Conservation (phyloP, 441 rosid species). For the Adansonia madagascariensis region DNA sequence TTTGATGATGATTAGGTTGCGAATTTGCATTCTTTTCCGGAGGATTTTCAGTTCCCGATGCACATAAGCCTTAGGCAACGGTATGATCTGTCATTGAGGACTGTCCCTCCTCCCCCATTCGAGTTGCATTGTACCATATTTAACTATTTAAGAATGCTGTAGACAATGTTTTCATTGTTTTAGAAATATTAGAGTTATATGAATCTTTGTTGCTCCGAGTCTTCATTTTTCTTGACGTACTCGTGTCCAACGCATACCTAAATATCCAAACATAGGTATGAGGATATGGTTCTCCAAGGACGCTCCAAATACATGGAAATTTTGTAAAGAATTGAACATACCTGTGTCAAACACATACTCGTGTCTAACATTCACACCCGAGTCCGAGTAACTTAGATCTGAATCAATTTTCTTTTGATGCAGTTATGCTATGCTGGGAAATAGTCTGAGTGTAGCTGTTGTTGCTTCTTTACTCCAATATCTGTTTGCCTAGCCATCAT, state of each 20-base stretch:
- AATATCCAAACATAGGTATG: no score
- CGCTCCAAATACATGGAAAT: no score
- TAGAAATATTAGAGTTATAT: not conserved
- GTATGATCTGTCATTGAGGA: slow-evolving; percentile 38
- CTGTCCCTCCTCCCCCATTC: not conserved
- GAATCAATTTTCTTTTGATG: slow-evolving; percentile 24
- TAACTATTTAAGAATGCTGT: not conserved
- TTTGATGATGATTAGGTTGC: slow-evolving; percentile 62
- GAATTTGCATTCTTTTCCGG: slow-evolving; percentile 88
- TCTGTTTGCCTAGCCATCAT: slow-evolving; percentile 51
- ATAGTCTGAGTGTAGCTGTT: slow-evolving; percentile 87
- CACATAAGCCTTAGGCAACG: slow-evolving; percentile 74
- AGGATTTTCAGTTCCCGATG: slow-evolving; percentile 69
- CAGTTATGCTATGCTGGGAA: slow-evolving; percentile 92
- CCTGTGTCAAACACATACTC: no score
- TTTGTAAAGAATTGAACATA: no score
- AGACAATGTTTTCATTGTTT: not conserved
- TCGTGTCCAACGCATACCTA: no score
- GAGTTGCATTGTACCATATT: not conserved
- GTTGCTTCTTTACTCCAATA: slow-evolving; percentile 79
- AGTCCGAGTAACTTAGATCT: not conserved
- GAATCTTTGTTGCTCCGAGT: no score
- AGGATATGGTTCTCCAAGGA: no score
- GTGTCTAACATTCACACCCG: no score
- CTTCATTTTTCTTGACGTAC: no score